phyloP scores from a whole-genome alignment of 2,329 filamentous ascomycete genomes.

The Biscogniauxia sp. region DNA sequence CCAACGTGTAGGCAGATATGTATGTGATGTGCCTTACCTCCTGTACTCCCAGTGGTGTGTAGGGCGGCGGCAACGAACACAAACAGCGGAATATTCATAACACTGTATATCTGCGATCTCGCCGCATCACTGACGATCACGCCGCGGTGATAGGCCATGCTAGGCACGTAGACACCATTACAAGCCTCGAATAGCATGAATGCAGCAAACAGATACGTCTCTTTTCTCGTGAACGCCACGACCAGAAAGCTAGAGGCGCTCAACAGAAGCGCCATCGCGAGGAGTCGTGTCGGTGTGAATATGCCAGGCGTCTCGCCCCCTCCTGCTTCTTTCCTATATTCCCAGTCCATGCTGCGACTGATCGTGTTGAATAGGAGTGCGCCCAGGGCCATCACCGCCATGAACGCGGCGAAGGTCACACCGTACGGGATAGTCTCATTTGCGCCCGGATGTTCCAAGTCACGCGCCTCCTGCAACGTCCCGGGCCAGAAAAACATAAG shows the following conservation, averaged over 20 bases:
- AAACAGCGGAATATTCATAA: conserved; percentile 53
- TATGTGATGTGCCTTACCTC: conserved; percentile 11
- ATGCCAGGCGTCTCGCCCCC: neutral
- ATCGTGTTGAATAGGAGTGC: conserved; percentile 50
- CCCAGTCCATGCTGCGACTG: conserved; percentile 4
- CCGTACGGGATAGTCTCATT: conserved; percentile 39
- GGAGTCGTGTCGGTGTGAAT: conserved; percentile 18
- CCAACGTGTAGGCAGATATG: neutral
- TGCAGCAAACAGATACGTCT: conserved; percentile 23
- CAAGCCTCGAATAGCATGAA: conserved; percentile 34
- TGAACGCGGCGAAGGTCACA: conserved; percentile 56
- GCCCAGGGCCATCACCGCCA: conserved; percentile 59
- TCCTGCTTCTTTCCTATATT: neutral
- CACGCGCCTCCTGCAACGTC: conserved; percentile 30
- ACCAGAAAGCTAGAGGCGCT: conserved; percentile 24
- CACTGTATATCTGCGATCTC: conserved; percentile 30
- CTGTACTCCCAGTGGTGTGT: conserved; percentile 32
- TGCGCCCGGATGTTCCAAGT: conserved; percentile 7
- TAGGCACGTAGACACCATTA: conserved; percentile 34
- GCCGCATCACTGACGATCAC: conserved; percentile 28
- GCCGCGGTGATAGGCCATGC: conserved; percentile 32
- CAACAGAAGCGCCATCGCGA: conserved; percentile 21
- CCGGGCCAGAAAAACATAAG: conserved; percentile 35
- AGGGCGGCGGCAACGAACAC: conserved; percentile 53
- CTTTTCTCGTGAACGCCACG: conserved; percentile 19